phyloP scores from a whole-genome alignment of 1,284 basidiomycete genomes.

The Rhizoctonia solani region DNA sequence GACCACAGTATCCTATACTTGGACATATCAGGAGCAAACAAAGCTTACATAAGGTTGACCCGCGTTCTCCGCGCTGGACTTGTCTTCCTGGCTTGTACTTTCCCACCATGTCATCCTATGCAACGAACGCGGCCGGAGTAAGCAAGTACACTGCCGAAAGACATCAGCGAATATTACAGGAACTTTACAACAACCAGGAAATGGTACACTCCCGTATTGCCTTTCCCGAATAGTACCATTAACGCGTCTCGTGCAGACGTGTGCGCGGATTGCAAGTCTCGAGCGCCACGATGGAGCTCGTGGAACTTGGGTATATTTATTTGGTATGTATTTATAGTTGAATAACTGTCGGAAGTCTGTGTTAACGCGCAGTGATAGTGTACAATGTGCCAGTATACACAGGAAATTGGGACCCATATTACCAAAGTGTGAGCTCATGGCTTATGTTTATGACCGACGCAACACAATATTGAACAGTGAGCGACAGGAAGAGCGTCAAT shows the following conservation, averaged over 20 bases:
- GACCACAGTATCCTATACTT: too few species aligned
- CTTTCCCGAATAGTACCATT: constrained; percentile 15
- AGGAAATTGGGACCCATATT: constrained; percentile 86
- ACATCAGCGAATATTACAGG: constrained; percentile 67
- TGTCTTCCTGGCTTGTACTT: background rate
- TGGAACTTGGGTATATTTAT: constrained; percentile 80
- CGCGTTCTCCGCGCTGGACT: background rate
- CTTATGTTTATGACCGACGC: background rate
- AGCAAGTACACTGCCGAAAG: constrained; percentile 68
- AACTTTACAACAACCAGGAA: constrained; percentile 73
- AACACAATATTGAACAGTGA: background rate
- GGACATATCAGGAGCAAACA: background rate
- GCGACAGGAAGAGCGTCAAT: constrained; percentile 74
- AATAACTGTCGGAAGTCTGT: background rate
- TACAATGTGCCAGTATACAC: constrained; percentile 83
- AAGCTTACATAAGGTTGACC: too few species aligned
- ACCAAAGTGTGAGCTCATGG: constrained; percentile 70
- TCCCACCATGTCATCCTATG: constrained; percentile 35
- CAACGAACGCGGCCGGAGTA: constrained; percentile 38
- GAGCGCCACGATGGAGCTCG: constrained; percentile 71
- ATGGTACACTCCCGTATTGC: constrained; percentile 54
- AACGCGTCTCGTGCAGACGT: constrained; percentile 54
- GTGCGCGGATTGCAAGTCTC: constrained; percentile 83
- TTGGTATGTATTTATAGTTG: constrained; percentile 56
- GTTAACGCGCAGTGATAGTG: constrained; percentile 50